phyloP scores from a whole-genome alignment of 805 yeast genomes.

The Candida sithepensis region DNA sequence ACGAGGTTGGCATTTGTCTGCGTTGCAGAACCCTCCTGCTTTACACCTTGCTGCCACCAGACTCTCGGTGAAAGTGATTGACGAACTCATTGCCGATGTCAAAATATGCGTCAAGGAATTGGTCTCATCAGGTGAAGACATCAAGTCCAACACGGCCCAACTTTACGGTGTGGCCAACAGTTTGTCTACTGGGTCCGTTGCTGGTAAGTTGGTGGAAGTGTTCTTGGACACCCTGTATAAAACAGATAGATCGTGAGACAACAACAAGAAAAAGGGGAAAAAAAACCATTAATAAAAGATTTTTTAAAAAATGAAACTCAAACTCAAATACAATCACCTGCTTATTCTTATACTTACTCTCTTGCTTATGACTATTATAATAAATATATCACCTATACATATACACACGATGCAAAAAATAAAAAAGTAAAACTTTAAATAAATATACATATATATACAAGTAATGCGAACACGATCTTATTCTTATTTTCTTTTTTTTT shows the following conservation, averaged over 20 bases:
- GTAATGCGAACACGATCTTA: too few relatives aligned
- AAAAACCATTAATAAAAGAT: too few relatives aligned
- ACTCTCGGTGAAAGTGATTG: slow-evolving; percentile 59
- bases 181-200: slow-evolving; percentile 77
- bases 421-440: too few relatives aligned
- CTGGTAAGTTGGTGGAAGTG: slow-evolving; percentile 71
- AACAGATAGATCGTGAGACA: slow-evolving; percentile 21
- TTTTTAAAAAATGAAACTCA: too few relatives aligned
- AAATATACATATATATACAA: too few relatives aligned
- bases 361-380: neutral
- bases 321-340: too few relatives aligned
- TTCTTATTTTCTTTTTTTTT: neutral
- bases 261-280: too few relatives aligned
- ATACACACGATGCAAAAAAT: too few relatives aligned
- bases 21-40: slow-evolving; percentile 88
- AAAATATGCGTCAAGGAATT: slow-evolving; percentile 41
- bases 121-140: slow-evolving; percentile 13
- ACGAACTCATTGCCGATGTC: slow-evolving; percentile 54
- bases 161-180: slow-evolving; percentile 96
- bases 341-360: neutral
- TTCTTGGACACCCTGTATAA: slow-evolving; percentile 82
- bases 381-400: too few relatives aligned
- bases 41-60: slow-evolving; percentile 85
- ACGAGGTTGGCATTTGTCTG: slow-evolving; percentile 87
- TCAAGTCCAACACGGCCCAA: slow-evolving; percentile 69